phyloP scores from a whole-genome alignment of 1,284 basidiomycete genomes.

The Cutaneotrichosporon cavernicola region DNA sequence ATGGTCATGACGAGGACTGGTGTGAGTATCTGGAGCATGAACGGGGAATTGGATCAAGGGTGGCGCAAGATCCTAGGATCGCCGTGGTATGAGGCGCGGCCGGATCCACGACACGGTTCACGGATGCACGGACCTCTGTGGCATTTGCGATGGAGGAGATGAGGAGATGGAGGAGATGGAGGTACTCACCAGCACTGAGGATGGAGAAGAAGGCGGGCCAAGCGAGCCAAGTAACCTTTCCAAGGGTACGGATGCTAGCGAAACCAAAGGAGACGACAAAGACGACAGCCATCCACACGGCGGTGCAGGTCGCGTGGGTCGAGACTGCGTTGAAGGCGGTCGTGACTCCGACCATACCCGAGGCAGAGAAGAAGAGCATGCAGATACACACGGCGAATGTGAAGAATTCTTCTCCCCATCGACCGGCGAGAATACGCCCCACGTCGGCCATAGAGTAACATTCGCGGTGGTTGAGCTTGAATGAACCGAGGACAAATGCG shows the following conservation, averaged over 20 bases:
- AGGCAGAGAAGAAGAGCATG: conserved; percentile 34
- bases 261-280: conserved; percentile 38
- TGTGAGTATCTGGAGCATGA: conserved; percentile 3
- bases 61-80: not conserved
- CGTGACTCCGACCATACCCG: conserved; percentile 42
- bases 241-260: conserved; percentile 46
- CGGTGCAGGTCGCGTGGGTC: conserved; percentile 48
- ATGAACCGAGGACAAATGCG: conserved; percentile 24
- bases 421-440: conserved; percentile 27
- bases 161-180: too few relatives aligned
- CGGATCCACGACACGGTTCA: not conserved
- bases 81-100: not conserved
- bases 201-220: conserved; percentile 44
- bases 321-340: conserved; percentile 52
- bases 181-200: conserved; percentile 32
- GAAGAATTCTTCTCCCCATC: conserved; percentile 26
- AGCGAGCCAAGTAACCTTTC: conserved; percentile 48
- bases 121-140: not conserved
- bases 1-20: conserved; percentile 47
- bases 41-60: conserved; percentile 23
- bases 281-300: conserved; percentile 45
- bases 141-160: not conserved
- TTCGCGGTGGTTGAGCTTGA: conserved; percentile 33
- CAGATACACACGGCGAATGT: conserved; percentile 24
- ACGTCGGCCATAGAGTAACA: conserved; percentile 37